These are phyloP conservation scores for Pilasporangium apinafurcum DNA, from an alignment of 352 stramenopile species.

Conservation along the genomic window DNA sequence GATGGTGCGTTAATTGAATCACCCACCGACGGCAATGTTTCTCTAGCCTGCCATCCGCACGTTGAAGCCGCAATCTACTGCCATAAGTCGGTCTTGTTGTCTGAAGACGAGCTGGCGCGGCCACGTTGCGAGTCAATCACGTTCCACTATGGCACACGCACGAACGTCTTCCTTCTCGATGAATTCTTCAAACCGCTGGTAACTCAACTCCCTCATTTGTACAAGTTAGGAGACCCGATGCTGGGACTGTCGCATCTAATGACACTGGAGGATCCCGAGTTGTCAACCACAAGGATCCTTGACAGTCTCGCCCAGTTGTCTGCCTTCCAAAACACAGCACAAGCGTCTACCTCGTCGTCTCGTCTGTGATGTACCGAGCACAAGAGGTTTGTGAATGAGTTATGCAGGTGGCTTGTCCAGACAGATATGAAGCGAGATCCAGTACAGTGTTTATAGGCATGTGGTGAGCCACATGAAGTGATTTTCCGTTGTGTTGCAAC, in stretches of 20 bases:
- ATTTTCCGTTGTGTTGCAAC: no score
- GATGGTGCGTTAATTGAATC: no score
- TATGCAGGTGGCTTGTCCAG: no score
- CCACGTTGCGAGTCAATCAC: constrained; percentile 16
- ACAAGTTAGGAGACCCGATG: constrained; percentile 8
- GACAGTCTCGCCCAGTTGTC: constrained; percentile 9
- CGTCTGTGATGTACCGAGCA: no score
- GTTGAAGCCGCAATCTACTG: constrained; percentile 18
- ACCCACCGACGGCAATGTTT: constrained; percentile 6
- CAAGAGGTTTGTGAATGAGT: no score
- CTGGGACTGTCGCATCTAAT: constrained; percentile 25
- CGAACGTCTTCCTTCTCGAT: constrained; percentile 16
- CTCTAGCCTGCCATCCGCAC: constrained; percentile 9
- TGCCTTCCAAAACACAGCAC: constrained; percentile 3
- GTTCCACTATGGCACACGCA: constrained; percentile 23
- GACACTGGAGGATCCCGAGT: constrained; percentile 30
- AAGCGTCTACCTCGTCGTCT: no score
- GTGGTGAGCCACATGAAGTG: no score
- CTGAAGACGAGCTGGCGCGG: constrained; percentile 6
- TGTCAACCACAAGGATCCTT: constrained; percentile 23
- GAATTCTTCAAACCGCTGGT: constrained; percentile 14
- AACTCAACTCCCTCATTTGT: constrained; percentile 14
- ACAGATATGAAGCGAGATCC: no score
- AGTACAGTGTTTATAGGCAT: no score
- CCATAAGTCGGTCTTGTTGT: constrained; percentile 6